Evolutionary conservation across 345 rosid genomes (phyloP), one percentile per base, ranked within the genome.

Genomic region (Lepidium africanum): DNA sequence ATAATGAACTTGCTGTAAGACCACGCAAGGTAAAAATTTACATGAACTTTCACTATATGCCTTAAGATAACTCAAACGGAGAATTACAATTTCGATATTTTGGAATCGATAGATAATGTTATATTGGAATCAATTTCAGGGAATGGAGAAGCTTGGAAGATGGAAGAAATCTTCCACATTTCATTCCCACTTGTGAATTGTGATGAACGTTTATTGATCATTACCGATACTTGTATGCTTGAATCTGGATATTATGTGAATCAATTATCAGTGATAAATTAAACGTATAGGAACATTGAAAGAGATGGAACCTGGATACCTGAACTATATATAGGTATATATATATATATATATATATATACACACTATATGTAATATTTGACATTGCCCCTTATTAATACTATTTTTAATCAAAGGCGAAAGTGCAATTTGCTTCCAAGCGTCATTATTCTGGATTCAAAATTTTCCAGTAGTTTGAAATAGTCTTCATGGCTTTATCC

Each of bases 101-200:
- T 8, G 30, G n/a, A 1, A 70, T 48, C 0, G 2, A 9, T 17
- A 25, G 47, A 17, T 33, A 56, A 33, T 55, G 46, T 48, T 46
- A 21, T 23, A 3, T 42, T 76, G 49, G 23, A 36, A 56, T 14
- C 51, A 59, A 21, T 23, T 30, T 60, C 88, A 89, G 98, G 95
- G 96, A 72, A 54, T 81, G 65, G 98, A 92, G 83, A 92, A 80
- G 85, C 76, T 89, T 63, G 98, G 92, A 59, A 80, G 96, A 80
- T 89, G 98, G 98, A 87, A 81, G 77, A 92, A 82, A 73, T 52
- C 67, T 23, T 27, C 10, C 23, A 42, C 37, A 45, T 43, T 74
- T 0, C 58, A 9, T 4, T 74, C 73, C 39, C 45, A 37, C 30
- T 45, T 74, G 68, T 72, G 59, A 65, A 16, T 9, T 40, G 43